phyloP scores from a whole-genome alignment of 306 rosid species.

The Acacia confusa region DNA sequence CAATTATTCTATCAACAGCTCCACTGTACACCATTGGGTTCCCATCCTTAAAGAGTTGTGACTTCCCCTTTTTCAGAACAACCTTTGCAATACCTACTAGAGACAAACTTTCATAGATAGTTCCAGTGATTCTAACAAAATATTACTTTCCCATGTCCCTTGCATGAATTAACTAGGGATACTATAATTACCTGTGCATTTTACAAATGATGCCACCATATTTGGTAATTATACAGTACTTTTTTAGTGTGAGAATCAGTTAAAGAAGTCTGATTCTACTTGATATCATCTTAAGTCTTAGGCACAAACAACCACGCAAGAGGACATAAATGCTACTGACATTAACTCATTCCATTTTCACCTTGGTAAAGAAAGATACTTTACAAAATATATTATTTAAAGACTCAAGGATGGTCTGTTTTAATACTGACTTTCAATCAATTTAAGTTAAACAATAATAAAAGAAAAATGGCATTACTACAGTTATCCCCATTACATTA shows the following conservation, averaged over 20 bases:
- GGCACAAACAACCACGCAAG: background rate
- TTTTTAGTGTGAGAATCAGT: background rate
- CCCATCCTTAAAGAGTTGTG: constrained; percentile 94
- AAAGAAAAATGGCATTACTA: background rate
- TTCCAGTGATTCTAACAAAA: constrained; percentile 33
- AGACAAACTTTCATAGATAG: constrained; percentile 35
- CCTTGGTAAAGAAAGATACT: background rate
- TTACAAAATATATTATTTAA: background rate
- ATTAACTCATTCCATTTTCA: background rate
- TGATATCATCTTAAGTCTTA: background rate
- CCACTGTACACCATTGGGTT: constrained; percentile 98
- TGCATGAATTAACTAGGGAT: background rate
- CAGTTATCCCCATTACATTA: background rate
- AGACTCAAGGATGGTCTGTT: background rate
- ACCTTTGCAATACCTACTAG: constrained; percentile 84
- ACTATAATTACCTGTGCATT: background rate
- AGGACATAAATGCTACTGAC: background rate
- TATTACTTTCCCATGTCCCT: constrained; percentile 14
- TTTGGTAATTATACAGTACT: background rate
- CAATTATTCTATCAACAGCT: constrained; percentile 88
- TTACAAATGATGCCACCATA: background rate
- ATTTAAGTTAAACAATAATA: background rate
- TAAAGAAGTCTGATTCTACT: background rate
- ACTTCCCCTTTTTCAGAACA: constrained; percentile 87
- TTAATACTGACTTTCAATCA: background rate